Evolutionary conservation across 1,284 basidiomycete species (phyloP).

Genomic region (Tylopilus microsporus): DNA sequence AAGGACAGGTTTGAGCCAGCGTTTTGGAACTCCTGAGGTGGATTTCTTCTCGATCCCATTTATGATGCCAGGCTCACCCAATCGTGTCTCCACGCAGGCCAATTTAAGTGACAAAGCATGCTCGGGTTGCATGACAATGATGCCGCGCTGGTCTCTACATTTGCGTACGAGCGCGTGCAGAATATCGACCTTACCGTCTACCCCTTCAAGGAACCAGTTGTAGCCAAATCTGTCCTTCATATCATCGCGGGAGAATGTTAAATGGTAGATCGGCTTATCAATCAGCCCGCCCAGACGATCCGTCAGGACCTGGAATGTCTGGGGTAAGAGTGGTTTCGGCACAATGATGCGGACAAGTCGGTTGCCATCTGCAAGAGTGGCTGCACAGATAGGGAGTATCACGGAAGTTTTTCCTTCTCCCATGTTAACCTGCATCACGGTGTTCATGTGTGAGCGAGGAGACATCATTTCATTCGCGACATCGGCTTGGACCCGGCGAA

Average conservation of each 20-base stretch:
- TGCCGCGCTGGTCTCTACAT: conserved; percentile 32
- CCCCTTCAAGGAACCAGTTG: no score
- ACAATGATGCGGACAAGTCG: conserved; percentile 1
- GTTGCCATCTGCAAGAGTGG: neutral
- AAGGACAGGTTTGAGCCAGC: neutral
- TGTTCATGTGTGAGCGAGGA: conserved; percentile 35
- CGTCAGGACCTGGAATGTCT: conserved; percentile 48
- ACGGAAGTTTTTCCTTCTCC: conserved; percentile 32
- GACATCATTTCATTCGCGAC: conserved; percentile 47
- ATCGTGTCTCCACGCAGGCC: neutral
- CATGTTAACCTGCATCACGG: conserved; percentile 45
- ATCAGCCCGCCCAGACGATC: conserved; percentile 40
- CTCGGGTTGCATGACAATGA: neutral
- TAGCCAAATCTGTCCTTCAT: neutral
- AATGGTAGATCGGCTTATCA: conserved; percentile 43
- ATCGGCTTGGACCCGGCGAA: conserved; percentile 38
- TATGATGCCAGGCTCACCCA: neutral
- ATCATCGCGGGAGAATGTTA: conserved; percentile 43
- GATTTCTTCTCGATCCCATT: no score
- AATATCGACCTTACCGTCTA: neutral
- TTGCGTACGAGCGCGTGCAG: neutral
- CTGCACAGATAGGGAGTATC: neutral
- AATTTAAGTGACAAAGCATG: neutral
- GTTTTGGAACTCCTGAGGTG: neutral
- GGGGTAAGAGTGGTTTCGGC: conserved; percentile 10